phyloP scores from a whole-genome alignment of 2,329 filamentous ascomycete species.

The Stenocarpella maydis region DNA sequence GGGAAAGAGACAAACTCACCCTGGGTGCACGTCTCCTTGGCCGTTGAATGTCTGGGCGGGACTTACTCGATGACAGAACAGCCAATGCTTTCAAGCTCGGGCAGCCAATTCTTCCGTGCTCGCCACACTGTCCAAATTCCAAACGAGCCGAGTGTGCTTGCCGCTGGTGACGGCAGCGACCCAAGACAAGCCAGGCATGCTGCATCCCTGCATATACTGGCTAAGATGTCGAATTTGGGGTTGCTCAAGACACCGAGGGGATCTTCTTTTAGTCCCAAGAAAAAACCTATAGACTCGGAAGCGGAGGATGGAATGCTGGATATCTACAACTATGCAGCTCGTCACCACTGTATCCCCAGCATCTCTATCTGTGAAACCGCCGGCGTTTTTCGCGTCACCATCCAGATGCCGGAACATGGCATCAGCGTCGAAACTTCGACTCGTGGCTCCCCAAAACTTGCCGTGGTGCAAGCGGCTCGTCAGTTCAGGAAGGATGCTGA shows the following conservation, averaged over 20 bases:
- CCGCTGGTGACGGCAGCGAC: neutral
- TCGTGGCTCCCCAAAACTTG: neutral
- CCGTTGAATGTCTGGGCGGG: neutral
- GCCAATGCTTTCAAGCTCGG: neutral
- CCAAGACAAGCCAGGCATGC: neutral
- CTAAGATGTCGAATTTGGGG: neutral
- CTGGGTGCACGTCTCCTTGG: neutral
- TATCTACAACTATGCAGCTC: slow-evolving; percentile 29
- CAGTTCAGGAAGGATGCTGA: slow-evolving; percentile 27
- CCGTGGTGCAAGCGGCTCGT: slow-evolving; percentile 9
- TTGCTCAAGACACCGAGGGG: neutral
- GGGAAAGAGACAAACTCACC: no score
- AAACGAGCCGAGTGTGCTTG: neutral
- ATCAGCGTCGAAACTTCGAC: neutral
- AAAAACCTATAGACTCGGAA: no score
- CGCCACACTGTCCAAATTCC: neutral
- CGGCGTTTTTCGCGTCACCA: neutral
- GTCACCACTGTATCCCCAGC: slow-evolving; percentile 9
- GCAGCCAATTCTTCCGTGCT: neutral
- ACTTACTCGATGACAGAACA: neutral
- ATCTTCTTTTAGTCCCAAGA: no score
- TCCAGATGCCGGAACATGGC: slow-evolving; percentile 25
- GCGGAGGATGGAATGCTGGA: neutral
- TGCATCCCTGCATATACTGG: slow-evolving; percentile 11
- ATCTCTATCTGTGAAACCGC: neutral